phyloP scores from a whole-genome alignment of 768 basidiomycete species.

The Lactarius indigo region DNA sequence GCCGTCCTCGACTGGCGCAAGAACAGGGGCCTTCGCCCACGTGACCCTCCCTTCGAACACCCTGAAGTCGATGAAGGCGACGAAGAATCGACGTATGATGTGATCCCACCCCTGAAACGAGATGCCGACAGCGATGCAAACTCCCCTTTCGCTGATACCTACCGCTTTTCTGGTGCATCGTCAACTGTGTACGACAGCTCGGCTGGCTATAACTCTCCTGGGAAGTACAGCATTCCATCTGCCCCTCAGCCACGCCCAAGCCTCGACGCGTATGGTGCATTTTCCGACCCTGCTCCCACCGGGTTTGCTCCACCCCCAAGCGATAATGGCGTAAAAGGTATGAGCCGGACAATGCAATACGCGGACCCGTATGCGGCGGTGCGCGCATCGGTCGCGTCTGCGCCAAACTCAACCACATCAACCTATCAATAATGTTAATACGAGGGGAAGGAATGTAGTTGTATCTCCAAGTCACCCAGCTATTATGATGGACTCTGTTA shows the following conservation, averaged over 20 bases:
- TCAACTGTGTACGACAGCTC: conserved; percentile 31
- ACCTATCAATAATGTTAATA: conserved; percentile 16
- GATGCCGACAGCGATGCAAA: conserved; percentile 25
- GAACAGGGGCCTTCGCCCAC: conserved; percentile 49
- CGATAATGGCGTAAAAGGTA: conserved; percentile 43
- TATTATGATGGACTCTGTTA: conserved; percentile 8
- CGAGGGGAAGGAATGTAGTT: conserved; percentile 12
- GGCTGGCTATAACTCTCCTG: conserved; percentile 29
- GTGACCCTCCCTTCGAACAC: conserved; percentile 75
- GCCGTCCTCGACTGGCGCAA: conserved; percentile 75
- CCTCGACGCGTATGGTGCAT: conserved; percentile 88
- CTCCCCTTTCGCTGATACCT: conserved; percentile 54
- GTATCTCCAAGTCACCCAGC: conserved; percentile 10
- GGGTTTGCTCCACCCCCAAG: conserved; percentile 52
- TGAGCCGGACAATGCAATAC: conserved; percentile 92
- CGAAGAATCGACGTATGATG: conserved; percentile 50
- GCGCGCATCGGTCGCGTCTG: conserved; percentile 40
- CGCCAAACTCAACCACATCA: conserved; percentile 6
- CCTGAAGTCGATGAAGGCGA: conserved; percentile 55
- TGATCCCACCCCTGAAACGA: conserved; percentile 41
- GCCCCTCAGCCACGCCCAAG: conserved; percentile 47
- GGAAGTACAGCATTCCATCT: conserved; percentile 34
- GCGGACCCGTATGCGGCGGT: conserved; percentile 85
- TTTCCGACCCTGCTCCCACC: conserved; percentile 80
- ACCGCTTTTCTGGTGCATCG: conserved; percentile 44